A percentile compares a stretch with the other conserved stretches of the same genome.
These are phyloP conservation scores for Lentinula aciculospora DNA, from an alignment of 768 basidiomycete species.

Conservation along the genomic window DNA sequence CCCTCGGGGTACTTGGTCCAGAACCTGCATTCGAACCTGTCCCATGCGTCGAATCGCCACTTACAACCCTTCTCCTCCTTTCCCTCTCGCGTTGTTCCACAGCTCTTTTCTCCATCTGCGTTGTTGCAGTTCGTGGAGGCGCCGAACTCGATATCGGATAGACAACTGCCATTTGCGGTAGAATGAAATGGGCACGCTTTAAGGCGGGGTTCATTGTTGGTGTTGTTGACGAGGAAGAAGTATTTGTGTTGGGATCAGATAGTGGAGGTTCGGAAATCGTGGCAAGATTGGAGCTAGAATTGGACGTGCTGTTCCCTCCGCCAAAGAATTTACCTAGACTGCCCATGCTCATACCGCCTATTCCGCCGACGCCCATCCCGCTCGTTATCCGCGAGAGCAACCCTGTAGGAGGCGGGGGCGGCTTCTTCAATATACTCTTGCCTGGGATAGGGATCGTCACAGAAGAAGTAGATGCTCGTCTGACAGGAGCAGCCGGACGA, in stretches of 20 bases:
- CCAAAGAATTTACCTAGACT: not conserved
- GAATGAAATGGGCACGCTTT: conserved; percentile 87
- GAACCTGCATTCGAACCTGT: too few species aligned
- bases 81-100: conserved; percentile 73
- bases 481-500: not conserved
- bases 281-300: not conserved
- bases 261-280: not conserved
- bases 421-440: conserved; percentile 76
- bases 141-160: conserved; percentile 86
- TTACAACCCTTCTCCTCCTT: conserved; percentile 58
- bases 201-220: conserved; percentile 32
- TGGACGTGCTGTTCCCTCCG: not conserved
- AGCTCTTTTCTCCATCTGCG: conserved; percentile 79
- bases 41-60: conserved; percentile 28
- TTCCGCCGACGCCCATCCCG: not conserved
- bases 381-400: conserved; percentile 66
- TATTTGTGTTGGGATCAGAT: not conserved
- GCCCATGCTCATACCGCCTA: not conserved
- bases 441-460: conserved; percentile 77
- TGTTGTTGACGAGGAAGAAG: conserved; percentile 2
- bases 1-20: too few species aligned
- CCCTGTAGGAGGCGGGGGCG: conserved; percentile 60
- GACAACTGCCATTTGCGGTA: conserved; percentile 79
- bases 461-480: conserved; percentile 41
- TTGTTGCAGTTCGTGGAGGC: conserved; percentile 73